phyloP scores from a whole-genome alignment of 495 filamentous ascomycete genomes.

The Diplogelasinospora grovesii region DNA sequence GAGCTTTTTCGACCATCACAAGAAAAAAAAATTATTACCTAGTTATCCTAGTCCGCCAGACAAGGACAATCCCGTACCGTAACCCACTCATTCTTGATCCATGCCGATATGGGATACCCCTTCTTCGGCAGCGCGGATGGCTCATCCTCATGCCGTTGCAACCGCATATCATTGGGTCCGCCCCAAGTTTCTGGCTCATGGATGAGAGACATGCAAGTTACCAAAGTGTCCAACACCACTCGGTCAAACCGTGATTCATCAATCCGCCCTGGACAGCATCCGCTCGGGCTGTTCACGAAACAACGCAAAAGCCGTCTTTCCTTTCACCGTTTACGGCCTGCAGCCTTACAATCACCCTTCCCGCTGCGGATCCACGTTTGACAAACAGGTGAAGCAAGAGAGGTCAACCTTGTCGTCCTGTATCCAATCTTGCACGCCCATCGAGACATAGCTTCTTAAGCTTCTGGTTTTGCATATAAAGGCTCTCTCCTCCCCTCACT shows the following conservation, averaged over 20 bases:
- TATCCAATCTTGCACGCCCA: neutral
- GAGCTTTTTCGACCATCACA: too few relatives aligned
- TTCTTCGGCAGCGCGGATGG: slow-evolving; percentile 21
- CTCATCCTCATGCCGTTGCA: slow-evolving; percentile 12
- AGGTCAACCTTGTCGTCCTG: slow-evolving; percentile 7
- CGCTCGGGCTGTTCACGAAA: slow-evolving; percentile 8
- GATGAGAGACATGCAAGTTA: slow-evolving; percentile 5
- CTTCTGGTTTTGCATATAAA: neutral
- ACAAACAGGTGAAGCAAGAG: slow-evolving; percentile 16
- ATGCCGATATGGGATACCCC: slow-evolving; percentile 15
- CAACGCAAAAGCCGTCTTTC: slow-evolving; percentile 17
- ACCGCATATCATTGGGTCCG: slow-evolving; percentile 14
- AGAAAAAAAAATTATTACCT: slow-evolving; percentile 3
- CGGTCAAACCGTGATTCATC: slow-evolving; percentile 6
- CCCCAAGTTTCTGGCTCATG: slow-evolving; percentile 13
- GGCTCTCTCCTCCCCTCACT: neutral
- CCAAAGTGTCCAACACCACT: slow-evolving; percentile 5
- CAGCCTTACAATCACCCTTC: slow-evolving; percentile 20
- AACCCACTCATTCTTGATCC: slow-evolving; percentile 13
- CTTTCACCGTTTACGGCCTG: slow-evolving; percentile 19
- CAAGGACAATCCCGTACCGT: slow-evolving; percentile 4
- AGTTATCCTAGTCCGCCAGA: neutral
- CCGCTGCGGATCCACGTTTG: slow-evolving; percentile 18
- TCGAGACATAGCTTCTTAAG: too few relatives aligned
- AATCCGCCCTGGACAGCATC: slow-evolving; percentile 6